These are phyloP conservation scores for Capsicum pubescens DNA, from an alignment of 257 asterid genomes.

Conservation along the genomic window DNA sequence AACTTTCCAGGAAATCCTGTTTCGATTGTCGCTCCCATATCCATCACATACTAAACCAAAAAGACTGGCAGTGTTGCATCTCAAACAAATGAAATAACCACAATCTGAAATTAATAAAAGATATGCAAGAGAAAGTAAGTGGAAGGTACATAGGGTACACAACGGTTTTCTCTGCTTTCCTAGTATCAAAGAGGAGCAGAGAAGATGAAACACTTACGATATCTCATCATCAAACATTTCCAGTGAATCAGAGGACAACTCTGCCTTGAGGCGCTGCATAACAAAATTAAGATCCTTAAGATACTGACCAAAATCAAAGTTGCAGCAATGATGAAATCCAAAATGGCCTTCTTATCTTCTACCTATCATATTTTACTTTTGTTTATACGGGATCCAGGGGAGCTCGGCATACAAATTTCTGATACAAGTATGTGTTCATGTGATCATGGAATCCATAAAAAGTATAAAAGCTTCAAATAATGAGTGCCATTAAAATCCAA, in stretches of 20 bases:
- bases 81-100: neutral
- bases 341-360: neutral
- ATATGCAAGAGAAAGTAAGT: neutral
- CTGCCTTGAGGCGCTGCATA: conserved; percentile 64
- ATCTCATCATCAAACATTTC: conserved; percentile 59
- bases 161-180: neutral
- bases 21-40: neutral
- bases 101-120: conserved; percentile 20
- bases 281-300: neutral
- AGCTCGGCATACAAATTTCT: neutral
- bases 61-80: no score
- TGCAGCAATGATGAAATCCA: neutral
- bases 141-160: neutral
- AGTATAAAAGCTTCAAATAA: conserved; percentile 17
- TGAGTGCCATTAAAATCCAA: conserved; percentile 6
- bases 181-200: conserved; percentile 5
- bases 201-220: conserved; percentile 53
- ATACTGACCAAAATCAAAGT: neutral
- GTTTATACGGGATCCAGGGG: neutral
- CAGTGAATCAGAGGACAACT: conserved; percentile 46
- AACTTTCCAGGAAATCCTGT: neutral
- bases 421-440: neutral
- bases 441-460: neutral
- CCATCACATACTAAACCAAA: no score
- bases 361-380: neutral